phyloP scores from a whole-genome alignment of 129 eudicot genomes.

The Rutidosis leptorrhynchoides region DNA sequence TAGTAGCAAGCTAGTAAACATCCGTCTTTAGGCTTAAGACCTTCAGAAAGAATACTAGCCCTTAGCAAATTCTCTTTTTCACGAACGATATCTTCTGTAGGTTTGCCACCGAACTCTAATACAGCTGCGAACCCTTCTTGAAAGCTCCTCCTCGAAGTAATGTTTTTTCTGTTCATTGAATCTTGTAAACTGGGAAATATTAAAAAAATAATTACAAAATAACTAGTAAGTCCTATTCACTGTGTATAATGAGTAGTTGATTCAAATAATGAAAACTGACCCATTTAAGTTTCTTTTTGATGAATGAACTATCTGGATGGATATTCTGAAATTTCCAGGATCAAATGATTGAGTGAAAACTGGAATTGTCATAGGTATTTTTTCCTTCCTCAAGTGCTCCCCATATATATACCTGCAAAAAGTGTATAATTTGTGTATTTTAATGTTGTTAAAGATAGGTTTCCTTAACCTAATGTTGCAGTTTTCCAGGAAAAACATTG shows the following conservation, averaged over 20 bases:
- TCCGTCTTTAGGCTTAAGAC: constrained; percentile 68
- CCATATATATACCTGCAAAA: constrained; percentile 74
- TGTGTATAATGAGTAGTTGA: background rate
- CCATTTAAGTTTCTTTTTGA: constrained; percentile 62
- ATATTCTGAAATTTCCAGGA: constrained; percentile 60
- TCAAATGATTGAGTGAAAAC: constrained; percentile 85
- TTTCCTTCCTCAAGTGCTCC: constrained; percentile 72
- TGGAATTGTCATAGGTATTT: constrained; percentile 89
- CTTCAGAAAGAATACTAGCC: constrained; percentile 50
- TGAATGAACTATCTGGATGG: constrained; percentile 84
- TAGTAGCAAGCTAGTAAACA: constrained; percentile 83
- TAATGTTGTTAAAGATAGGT: too few relatives aligned
- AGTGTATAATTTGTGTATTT: constrained; percentile 11
- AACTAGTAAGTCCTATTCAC: background rate
- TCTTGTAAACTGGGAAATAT: constrained; percentile 63
- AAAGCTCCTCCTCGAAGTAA: constrained; percentile 61
- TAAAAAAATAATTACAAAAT: background rate
- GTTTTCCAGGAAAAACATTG: background rate
- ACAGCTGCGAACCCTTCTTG: constrained; percentile 91
- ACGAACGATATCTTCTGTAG: constrained; percentile 59
- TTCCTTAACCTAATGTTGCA: background rate
- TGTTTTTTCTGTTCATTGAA: constrained; percentile 50
- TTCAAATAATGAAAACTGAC: constrained; percentile 29
- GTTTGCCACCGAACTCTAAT: constrained; percentile 81
- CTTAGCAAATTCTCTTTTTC: constrained; percentile 65